Conservation (phyloP, 192 early-diverging fungal genomes). For the Backusella liffmaniae region DNA sequence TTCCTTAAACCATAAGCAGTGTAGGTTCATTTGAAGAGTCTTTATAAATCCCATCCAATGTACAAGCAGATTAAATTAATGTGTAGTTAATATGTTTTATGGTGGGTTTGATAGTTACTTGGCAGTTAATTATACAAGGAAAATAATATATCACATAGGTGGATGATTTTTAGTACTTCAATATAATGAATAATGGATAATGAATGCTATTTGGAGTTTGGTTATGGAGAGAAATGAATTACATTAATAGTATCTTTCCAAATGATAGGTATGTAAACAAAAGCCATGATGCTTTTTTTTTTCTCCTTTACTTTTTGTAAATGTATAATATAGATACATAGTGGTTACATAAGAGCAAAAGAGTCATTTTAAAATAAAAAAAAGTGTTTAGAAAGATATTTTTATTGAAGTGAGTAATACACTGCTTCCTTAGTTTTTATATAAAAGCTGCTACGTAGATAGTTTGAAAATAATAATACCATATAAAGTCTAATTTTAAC, state of each 20-base stretch:
- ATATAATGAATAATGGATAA: not conserved
- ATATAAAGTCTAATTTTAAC: too few relatives aligned
- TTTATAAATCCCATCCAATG: not conserved
- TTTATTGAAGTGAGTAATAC: too few relatives aligned
- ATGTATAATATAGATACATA: not conserved
- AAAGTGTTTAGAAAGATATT: too few relatives aligned
- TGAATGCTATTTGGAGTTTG: not conserved
- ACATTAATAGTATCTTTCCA: not conserved
- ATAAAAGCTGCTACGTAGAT: too few relatives aligned
- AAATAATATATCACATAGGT: not conserved
- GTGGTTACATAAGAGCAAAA: too few relatives aligned
- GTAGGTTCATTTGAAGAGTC: not conserved
- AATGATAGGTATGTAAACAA: not conserved
- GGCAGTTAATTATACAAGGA: not conserved
- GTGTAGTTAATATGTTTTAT: not conserved
- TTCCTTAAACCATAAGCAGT: not conserved
- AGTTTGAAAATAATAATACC: too few relatives aligned
- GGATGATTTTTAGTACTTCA: not conserved
- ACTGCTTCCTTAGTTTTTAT: too few relatives aligned
- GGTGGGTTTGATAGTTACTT: not conserved
- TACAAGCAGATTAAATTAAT: not conserved
- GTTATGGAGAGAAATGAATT: not conserved
- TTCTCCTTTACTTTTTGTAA: too few relatives aligned
- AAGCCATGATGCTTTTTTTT: too few relatives aligned
- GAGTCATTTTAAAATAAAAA: too few relatives aligned